Base-by-base conservation (phyloP, 768 basidiomycete genomes). In the Astraeus odoratus region DNA sequence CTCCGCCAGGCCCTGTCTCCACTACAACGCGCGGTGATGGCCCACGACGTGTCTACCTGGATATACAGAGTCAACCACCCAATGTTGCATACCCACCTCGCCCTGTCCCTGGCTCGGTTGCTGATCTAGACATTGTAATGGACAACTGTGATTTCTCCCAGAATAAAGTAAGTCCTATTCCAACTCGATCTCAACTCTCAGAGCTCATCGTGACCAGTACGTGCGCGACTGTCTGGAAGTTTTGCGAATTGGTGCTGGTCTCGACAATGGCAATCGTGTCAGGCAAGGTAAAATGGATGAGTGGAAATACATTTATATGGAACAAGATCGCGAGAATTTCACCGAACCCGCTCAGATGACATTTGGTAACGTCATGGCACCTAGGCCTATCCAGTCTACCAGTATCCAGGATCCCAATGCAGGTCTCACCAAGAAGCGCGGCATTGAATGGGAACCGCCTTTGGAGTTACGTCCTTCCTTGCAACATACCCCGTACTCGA, bases 161-260 rank as follows among this genome's bases (percentile, higher is more conserved):
- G 50, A 75, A 78, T 54, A 88, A 89, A 73, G 88, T 86, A 41
- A 50, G 23, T 19, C 12, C 20, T 44, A 34, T 38, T 22, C 15
- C 31, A 41, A 29, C 38, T 8, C 26, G 3, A 18, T 44, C 30
- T 31, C 13, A 31, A 39, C 40, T 23, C 27, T 24, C 44, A 47
- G 43, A 8, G 22, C 48, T 55, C 47, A 60, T 42, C 50, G 13
- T 36, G 20, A 22, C 37, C 26, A 96, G 88, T 94, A 88, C 67
- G 95, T 98, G n/a, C 82, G 95, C 31, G 96, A 98, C 60, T 99
- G 96, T 57, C 72, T 99, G 31, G 94, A 98, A 64, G 83, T 95
- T 36, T 76, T 99, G 22, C 80, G 95, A n/a, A 69, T 93, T 10
- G 95, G 94, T 3, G 89, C 76, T 6, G 86, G 90, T 13, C 74